Evolutionary conservation across 2,329 filamentous ascomycete species (phyloP).

Genomic region (Onygenales sp.): DNA sequence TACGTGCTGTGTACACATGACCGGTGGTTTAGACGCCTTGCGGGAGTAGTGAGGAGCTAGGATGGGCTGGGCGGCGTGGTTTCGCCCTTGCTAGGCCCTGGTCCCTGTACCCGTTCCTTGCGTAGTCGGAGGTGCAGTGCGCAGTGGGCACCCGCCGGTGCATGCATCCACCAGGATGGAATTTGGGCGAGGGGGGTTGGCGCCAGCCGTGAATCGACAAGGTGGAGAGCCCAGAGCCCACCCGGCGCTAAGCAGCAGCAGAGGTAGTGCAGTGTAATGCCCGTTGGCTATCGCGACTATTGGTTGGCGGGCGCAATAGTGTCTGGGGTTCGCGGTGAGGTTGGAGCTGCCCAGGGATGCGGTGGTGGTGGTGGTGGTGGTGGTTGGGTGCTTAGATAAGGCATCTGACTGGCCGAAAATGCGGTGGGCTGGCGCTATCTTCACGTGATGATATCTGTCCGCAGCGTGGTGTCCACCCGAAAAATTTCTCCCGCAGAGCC

Average conservation of each 20-base stretch:
- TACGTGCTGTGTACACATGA: constrained; percentile 25
- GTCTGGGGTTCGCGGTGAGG: too few relatives aligned
- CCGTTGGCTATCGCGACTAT: background rate
- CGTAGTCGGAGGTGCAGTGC: background rate
- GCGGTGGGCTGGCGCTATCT: constrained; percentile 17
- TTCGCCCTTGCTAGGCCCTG: constrained; percentile 3
- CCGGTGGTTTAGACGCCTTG: constrained; percentile 13
- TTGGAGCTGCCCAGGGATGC: too few relatives aligned
- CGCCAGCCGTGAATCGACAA: constrained; percentile 4
- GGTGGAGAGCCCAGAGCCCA: constrained; percentile 6
- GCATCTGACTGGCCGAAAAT: background rate
- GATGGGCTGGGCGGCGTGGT: constrained; percentile 1
- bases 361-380: background rate
- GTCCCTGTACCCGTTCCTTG: constrained; percentile 4
- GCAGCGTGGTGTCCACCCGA: constrained; percentile 22
- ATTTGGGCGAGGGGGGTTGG: background rate
- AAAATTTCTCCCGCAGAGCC: constrained; percentile 20
- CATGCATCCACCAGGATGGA: background rate
- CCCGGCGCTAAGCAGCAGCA: constrained; percentile 1
- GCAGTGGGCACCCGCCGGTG: constrained; percentile 1
- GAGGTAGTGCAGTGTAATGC: background rate
- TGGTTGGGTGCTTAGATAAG: background rate
- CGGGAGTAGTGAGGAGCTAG: background rate
- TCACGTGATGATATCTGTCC: constrained; percentile 32
- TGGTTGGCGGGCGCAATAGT: background rate